Percentiles rank a stretch among this genome's conserved stretches.
These are phyloP conservation scores for Abrus pulchellus DNA, from an alignment of 306 rosid species.

Conservation along the genomic window DNA sequence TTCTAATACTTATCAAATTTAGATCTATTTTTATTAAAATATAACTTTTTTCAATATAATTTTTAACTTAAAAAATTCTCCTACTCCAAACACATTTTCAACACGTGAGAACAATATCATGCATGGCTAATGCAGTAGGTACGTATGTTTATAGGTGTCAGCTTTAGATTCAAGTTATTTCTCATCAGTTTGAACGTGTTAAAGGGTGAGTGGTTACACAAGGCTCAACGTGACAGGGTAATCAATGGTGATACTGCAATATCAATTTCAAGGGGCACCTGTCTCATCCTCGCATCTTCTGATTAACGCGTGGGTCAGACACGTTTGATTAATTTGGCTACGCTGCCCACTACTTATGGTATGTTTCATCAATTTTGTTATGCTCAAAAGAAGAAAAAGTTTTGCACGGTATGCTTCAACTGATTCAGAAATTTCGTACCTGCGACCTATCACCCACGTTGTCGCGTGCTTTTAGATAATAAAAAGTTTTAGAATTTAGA, in stretches of 20 bases:
- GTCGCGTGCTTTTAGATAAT: too few relatives aligned
- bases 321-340: neutral
- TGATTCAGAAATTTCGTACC: conserved; percentile 7
- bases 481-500: too few relatives aligned
- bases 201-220: neutral
- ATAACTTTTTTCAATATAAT: too few relatives aligned
- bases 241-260: conserved; percentile 47
- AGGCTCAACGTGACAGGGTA: conserved; percentile 37
- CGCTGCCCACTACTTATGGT: conserved; percentile 1
- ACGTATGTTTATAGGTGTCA: conserved; percentile 46
- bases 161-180: neutral
- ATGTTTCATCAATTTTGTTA: conserved; percentile 24
- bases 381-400: conserved; percentile 14
- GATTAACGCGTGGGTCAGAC: neutral
- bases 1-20: too few relatives aligned
- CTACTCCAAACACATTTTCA: conserved; percentile 17
- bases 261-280: conserved; percentile 51
- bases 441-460: neutral
- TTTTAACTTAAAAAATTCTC: too few relatives aligned
- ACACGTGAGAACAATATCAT: conserved; percentile 43
- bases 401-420: conserved; percentile 13
- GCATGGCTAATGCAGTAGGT: conserved; percentile 24
- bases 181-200: conserved; percentile 30
- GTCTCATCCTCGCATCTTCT: conserved; percentile 25
- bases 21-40: too few relatives aligned